Conservation (phyloP, 2,329 filamentous ascomycete species). For the Grosmannia serpens region DNA sequence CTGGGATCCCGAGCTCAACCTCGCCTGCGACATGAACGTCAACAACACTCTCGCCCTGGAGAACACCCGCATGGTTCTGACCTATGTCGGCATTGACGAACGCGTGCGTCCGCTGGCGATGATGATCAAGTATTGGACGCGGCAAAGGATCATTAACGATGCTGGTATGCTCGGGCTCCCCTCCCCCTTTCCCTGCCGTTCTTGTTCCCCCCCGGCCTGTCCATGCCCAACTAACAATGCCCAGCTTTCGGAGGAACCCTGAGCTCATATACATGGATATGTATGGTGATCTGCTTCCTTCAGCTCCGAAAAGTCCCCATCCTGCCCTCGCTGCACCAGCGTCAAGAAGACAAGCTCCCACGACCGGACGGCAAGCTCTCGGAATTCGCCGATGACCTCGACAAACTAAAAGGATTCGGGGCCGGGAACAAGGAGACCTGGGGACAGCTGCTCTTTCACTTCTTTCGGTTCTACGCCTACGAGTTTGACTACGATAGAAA, state of each 20-base stretch:
- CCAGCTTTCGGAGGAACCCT: conserved; percentile 83
- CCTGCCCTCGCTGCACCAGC: conserved; percentile 73
- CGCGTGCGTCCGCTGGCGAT: conserved; percentile 87
- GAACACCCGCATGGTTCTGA: conserved; percentile 96
- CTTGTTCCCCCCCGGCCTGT: neutral
- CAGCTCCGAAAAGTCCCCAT: conserved; percentile 78
- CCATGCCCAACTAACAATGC: neutral
- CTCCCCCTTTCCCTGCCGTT: conserved; percentile 1
- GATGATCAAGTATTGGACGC: conserved; percentile 97
- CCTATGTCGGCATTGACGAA: conserved; percentile 87
- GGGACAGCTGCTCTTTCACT: conserved; percentile 83
- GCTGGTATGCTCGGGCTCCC: conserved; percentile 51
- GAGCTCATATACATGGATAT: conserved; percentile 99
- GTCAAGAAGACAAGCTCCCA: conserved; percentile 48
- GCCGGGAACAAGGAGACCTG: conserved; percentile 68
- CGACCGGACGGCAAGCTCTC: conserved; percentile 55
- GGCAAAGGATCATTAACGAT: conserved; percentile 85
- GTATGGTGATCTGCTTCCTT: conserved; percentile 91
- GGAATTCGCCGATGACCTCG: conserved; percentile 78
- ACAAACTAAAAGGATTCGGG: conserved; percentile 63
- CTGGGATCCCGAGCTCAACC: conserved; percentile 84
- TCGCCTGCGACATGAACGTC: conserved; percentile 97
- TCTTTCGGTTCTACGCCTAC: conserved; percentile 90
- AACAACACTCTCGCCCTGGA: conserved; percentile 93
- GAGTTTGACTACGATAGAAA: conserved; percentile 82